phyloP scores from a whole-genome alignment of 257 asterid species.

The Solanum microdontum region DNA sequence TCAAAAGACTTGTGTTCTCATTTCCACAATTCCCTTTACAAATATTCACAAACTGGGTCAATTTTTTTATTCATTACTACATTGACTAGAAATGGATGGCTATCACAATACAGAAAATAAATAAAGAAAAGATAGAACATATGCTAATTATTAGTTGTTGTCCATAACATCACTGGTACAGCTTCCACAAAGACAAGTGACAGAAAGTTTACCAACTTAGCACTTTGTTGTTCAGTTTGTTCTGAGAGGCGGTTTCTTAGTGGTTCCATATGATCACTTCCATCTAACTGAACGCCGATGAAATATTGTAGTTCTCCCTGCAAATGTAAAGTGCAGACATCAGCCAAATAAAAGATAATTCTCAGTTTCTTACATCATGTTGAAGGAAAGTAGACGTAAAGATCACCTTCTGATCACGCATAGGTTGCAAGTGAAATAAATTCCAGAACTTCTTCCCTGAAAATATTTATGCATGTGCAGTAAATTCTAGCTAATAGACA shows the following conservation, averaged over 20 bases:
- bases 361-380: not conserved
- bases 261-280: conserved; percentile 92
- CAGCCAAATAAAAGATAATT: not conserved
- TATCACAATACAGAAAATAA: not conserved
- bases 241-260: conserved; percentile 90
- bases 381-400: not conserved
- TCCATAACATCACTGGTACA: not conserved
- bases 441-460: conserved; percentile 99
- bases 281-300: conserved; percentile 97
- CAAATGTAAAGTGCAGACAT: not conserved
- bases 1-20: not conserved
- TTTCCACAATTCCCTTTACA: not conserved
- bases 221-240: conserved; percentile 59
- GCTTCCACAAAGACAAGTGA: not conserved
- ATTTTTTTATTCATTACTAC: not conserved
- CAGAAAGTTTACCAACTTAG: conserved; percentile 58
- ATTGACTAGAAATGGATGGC: not conserved
- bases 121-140: not conserved
- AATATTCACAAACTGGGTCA: not conserved
- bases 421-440: conserved; percentile 96
- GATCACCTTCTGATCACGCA: conserved; percentile 90
- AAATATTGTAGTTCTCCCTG: conserved; percentile 98
- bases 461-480: conserved; percentile 6
- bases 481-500: conserved; percentile 1
- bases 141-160: not conserved